A percentile compares a stretch with the other conserved stretches of the same genome.
These are phyloP conservation scores for Phytopythium mirpurense DNA, from an alignment of 352 stramenopile genomes.

Conservation along the genomic window DNA sequence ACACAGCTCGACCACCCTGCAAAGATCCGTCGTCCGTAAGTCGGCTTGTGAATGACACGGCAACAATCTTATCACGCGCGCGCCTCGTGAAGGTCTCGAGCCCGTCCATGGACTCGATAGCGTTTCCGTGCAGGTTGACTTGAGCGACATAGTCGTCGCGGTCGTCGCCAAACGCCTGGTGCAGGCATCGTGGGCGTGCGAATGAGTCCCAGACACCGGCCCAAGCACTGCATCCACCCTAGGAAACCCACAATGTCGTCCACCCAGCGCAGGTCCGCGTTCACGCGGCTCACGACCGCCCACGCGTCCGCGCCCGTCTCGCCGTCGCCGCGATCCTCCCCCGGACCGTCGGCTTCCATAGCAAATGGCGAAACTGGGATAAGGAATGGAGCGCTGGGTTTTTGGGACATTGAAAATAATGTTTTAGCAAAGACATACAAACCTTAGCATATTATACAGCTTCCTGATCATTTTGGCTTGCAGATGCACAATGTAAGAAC, in stretches of 20 bases:
- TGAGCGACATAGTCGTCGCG: slow-evolving; percentile 51
- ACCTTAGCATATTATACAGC: no score
- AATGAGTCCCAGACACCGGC: not conserved
- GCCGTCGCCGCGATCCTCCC: not conserved
- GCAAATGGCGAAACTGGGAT: no score
- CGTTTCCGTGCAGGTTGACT: slow-evolving; percentile 77
- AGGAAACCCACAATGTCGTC: slow-evolving; percentile 4
- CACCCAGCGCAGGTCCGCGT: slow-evolving; percentile 27
- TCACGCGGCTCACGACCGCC: slow-evolving; percentile 30
- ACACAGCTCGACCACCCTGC: slow-evolving; percentile 60
- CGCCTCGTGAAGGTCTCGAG: slow-evolving; percentile 54
- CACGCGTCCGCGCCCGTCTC: slow-evolving; percentile 6
- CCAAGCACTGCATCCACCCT: not conserved
- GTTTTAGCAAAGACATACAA: no score
- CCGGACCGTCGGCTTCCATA: slow-evolving; percentile 4
- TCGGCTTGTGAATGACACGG: not conserved
- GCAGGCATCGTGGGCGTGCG: not conserved
- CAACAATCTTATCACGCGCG: not conserved
- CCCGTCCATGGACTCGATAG: slow-evolving; percentile 56
- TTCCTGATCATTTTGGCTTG: no score
- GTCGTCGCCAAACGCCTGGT: slow-evolving; percentile 25
- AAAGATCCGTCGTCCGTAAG: not conserved
- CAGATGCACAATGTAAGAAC: no score
- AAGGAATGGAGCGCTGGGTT: no score
- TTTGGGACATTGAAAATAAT: no score